These are phyloP conservation scores for Podosphaera fusca DNA, from an alignment of 2,329 filamentous ascomycete species.

Conservation along the genomic window DNA sequence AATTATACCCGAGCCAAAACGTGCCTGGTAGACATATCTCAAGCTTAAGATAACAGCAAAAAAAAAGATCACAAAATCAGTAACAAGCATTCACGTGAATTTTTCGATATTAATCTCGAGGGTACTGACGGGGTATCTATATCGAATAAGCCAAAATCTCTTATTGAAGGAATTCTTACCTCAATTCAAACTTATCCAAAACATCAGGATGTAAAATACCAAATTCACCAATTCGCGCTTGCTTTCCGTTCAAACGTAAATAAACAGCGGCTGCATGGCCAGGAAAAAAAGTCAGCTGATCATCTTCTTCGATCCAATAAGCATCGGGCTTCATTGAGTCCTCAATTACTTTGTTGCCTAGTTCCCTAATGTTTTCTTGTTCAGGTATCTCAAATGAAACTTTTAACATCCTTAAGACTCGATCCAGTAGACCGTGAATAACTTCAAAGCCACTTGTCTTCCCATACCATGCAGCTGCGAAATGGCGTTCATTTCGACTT, in stretches of 20 bases:
- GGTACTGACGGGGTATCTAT: slow-evolving; percentile 71
- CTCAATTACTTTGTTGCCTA: slow-evolving; percentile 28
- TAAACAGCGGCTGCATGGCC: slow-evolving; percentile 76
- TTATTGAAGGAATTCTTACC: slow-evolving; percentile 22
- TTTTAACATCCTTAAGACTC: slow-evolving; percentile 78
- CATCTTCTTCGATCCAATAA: slow-evolving; percentile 88
- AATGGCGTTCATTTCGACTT: slow-evolving; percentile 80
- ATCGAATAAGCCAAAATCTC: slow-evolving; percentile 6
- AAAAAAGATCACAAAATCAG: not conserved
- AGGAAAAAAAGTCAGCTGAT: slow-evolving; percentile 76
- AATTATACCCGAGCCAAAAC: no score
- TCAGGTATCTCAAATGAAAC: slow-evolving; percentile 58
- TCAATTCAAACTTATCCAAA: slow-evolving; percentile 79
- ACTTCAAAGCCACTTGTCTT: slow-evolving; percentile 88
- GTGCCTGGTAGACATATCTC: no score
- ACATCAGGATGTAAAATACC: slow-evolving; percentile 87
- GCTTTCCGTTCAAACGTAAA: slow-evolving; percentile 50
- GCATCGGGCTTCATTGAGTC: slow-evolving; percentile 38
- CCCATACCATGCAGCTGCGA: slow-evolving; percentile 87
- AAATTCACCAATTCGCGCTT: slow-evolving; percentile 62
- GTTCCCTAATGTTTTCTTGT: slow-evolving; percentile 29
- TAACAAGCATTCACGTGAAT: slow-evolving; percentile 39
- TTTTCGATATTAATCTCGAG: slow-evolving; percentile 87
- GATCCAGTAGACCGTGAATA: slow-evolving; percentile 82
- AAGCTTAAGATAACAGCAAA: no score